Percentiles rank a stretch among this genome's conserved stretches.
Evolutionary conservation across 139 green algal genomes (phyloP).

Genomic region (Gonium pectorale): DNA sequence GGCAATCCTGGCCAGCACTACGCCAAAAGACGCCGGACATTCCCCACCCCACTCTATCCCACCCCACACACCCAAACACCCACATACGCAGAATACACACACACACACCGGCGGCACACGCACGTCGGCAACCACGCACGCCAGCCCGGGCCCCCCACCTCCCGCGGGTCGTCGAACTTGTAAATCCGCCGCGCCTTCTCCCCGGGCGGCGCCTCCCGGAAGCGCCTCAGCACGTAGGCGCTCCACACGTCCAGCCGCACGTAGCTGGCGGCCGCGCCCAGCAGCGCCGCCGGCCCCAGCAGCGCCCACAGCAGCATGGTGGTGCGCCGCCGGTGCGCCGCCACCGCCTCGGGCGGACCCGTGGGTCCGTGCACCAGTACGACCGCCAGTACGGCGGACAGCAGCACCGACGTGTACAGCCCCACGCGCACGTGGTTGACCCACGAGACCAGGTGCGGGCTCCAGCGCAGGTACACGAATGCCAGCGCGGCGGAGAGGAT

Average conservation of each 20-base stretch:
- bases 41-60: no score
- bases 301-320: conserved; percentile 34
- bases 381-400: conserved; percentile 13
- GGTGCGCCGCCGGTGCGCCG: background rate
- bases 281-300: conserved; percentile 15
- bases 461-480: conserved; percentile 30
- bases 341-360: background rate
- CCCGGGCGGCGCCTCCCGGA: conserved; percentile 31
- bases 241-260: conserved; percentile 23
- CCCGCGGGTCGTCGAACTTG: conserved; percentile 59
- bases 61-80: no score
- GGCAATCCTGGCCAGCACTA: no score
- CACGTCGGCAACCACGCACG: background rate
- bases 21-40: no score
- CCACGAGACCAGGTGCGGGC: conserved; percentile 35
- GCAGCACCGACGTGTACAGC: conserved; percentile 17
- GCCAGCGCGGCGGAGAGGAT: conserved; percentile 20
- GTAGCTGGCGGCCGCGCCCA: conserved; percentile 26
- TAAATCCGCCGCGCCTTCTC: conserved; percentile 54
- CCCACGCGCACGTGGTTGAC: conserved; percentile 41
- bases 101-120: background rate
- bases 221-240: conserved; percentile 30
- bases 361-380: conserved; percentile 9
- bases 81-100: no score
- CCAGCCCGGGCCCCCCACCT: conserved; percentile 30